Evolutionary conservation across 2,329 filamentous ascomycete genomes (phyloP).

Genomic region (Talaromyces pinophilus): DNA sequence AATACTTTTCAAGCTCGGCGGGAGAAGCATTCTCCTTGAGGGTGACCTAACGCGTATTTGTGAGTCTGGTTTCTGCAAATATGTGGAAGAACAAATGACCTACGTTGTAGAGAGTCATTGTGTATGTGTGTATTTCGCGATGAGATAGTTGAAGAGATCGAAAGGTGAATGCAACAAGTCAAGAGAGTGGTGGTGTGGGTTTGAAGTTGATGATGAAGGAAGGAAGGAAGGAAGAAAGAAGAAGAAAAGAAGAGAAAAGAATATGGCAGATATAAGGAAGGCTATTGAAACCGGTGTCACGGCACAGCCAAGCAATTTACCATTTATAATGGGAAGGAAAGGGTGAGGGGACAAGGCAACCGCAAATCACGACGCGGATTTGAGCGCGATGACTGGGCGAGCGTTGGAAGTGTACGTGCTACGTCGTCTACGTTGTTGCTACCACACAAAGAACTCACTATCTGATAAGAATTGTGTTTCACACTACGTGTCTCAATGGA

Average conservation of each 20-base stretch:
- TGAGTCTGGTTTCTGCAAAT: constrained; percentile 14
- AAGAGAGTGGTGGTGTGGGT: neutral
- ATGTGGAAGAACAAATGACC: neutral
- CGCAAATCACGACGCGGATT: constrained; percentile 10
- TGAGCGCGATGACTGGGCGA: neutral
- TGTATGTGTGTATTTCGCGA: neutral
- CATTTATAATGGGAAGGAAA: constrained; percentile 1
- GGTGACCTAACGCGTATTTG: constrained; percentile 63
- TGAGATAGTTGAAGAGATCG: neutral
- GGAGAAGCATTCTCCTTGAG: constrained; percentile 69
- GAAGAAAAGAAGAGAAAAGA: constrained; percentile 8
- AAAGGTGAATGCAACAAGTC: neutral
- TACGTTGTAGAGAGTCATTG: constrained; percentile 18
- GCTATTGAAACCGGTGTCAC: neutral
- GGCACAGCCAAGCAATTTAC: neutral
- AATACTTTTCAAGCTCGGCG: constrained; percentile 67
- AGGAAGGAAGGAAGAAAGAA: neutral
- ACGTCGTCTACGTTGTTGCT: neutral
- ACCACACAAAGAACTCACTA: neutral
- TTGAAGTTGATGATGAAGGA: neutral
- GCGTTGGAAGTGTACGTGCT: constrained; percentile 3
- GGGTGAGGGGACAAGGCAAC: constrained; percentile 17
- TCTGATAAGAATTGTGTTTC: neutral
- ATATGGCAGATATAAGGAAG: constrained; percentile 5
- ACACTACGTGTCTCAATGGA: neutral